phyloP scores from a whole-genome alignment of 805 yeast genomes.

The Ogataea haglerorum region DNA sequence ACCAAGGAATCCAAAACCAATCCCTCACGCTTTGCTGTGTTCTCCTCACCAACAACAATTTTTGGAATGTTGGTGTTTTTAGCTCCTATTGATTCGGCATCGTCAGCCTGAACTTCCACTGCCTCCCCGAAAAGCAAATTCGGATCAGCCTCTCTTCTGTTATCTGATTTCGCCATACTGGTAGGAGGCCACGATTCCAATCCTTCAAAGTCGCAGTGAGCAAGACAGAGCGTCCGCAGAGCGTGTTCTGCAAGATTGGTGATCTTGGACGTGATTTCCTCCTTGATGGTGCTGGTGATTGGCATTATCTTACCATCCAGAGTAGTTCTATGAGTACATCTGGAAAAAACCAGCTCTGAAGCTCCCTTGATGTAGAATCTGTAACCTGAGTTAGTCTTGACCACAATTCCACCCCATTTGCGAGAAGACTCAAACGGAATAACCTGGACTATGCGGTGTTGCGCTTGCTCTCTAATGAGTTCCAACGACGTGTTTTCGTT shows the following conservation, averaged over 20 bases:
- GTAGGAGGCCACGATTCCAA: slow-evolving; percentile 64
- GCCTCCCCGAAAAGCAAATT: slow-evolving; percentile 37
- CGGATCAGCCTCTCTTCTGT: slow-evolving; percentile 42
- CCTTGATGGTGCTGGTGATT: slow-evolving; percentile 32
- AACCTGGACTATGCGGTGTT: slow-evolving; percentile 53
- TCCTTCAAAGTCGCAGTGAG: slow-evolving; percentile 64
- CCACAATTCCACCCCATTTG: slow-evolving; percentile 87
- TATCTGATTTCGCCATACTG: slow-evolving; percentile 34
- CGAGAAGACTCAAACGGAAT: slow-evolving; percentile 90
- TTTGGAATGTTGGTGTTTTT: slow-evolving; percentile 23
- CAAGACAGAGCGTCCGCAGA: slow-evolving; percentile 83
- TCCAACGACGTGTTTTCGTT: slow-evolving; percentile 42
- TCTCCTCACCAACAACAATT: slow-evolving; percentile 28
- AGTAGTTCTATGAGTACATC: slow-evolving; percentile 45
- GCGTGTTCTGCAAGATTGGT: slow-evolving; percentile 69
- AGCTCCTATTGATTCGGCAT: slow-evolving; percentile 17
- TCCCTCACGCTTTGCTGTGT: slow-evolving; percentile 25
- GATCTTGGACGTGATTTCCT: slow-evolving; percentile 30
- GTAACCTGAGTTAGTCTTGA: slow-evolving; percentile 44
- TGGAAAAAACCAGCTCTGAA: slow-evolving; percentile 74
- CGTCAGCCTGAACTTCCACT: slow-evolving; percentile 21
- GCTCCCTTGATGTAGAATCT: slow-evolving; percentile 88
- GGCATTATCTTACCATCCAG: slow-evolving; percentile 30
- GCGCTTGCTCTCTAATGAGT: slow-evolving; percentile 36
- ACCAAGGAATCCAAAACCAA: slow-evolving; percentile 69